phyloP scores from a whole-genome alignment of 352 stramenopile species.

The Phytophthora nicotianae region DNA sequence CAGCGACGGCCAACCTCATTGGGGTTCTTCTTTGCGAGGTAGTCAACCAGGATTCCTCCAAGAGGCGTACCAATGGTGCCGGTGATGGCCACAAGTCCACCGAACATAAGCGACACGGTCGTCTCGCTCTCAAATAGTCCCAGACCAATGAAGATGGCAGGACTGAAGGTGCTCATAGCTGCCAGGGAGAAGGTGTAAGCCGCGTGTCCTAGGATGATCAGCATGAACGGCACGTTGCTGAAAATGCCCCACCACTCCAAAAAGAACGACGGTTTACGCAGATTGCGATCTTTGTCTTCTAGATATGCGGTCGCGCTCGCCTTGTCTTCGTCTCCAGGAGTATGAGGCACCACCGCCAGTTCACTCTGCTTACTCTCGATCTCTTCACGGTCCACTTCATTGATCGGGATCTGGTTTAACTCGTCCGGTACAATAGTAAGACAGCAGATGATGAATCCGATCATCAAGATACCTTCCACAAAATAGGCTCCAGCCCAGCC shows the following conservation, averaged over 20 bases:
- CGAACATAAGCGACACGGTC: conserved; percentile 87
- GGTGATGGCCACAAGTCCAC: conserved; percentile 76
- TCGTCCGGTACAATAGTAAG: conserved; percentile 62
- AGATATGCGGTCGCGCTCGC: conserved; percentile 34
- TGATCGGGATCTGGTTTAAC: conserved; percentile 56
- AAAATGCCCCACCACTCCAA: conserved; percentile 73
- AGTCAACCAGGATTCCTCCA: conserved; percentile 82
- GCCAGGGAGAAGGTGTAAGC: conserved; percentile 90
- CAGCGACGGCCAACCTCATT: conserved; percentile 45
- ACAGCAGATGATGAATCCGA: conserved; percentile 70
- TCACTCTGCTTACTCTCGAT: conserved; percentile 28
- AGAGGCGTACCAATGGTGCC: conserved; percentile 90
- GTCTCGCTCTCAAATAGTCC: conserved; percentile 89
- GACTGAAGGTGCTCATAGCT: conserved; percentile 87
- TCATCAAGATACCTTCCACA: conserved; percentile 86
- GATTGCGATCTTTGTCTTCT: conserved; percentile 28
- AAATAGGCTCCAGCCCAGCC: conserved; percentile 89
- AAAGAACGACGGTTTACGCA: conserved; percentile 47
- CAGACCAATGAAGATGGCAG: conserved; percentile 89
- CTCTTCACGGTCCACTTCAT: conserved; percentile 29
- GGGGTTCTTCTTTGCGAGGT: conserved; percentile 41
- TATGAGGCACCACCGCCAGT: conserved; percentile 21
- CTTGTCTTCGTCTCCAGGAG: conserved; percentile 29
- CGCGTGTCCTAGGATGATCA: conserved; percentile 83
- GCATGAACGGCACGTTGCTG: conserved; percentile 71